Percentiles rank a stretch among this genome's conserved stretches.
Conservation (phyloP, 106 monocot genomes). For the Platanthera zijinensis region DNA sequence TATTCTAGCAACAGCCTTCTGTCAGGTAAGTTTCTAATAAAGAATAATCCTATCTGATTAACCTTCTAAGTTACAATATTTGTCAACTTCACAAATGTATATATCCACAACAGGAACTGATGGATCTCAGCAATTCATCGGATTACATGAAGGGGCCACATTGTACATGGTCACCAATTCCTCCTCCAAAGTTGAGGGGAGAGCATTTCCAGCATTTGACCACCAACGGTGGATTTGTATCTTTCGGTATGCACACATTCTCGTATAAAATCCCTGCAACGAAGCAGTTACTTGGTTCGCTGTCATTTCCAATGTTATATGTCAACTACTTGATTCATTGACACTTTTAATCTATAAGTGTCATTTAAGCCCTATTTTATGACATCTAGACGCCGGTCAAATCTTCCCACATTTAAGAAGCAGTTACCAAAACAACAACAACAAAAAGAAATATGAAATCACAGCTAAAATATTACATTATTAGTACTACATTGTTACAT, state of each 20-base stretch:
- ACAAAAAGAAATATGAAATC: no score
- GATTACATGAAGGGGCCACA: conserved; percentile 32
- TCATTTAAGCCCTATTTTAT: neutral
- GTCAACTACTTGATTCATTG: no score
- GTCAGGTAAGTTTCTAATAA: conserved; percentile 36
- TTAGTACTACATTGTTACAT: no score
- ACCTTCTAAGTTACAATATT: neutral
- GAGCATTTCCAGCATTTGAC: conserved; percentile 46
- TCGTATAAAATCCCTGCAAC: neutral
- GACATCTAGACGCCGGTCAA: neutral
- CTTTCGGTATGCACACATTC: conserved; percentile 37
- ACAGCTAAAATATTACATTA: no score
- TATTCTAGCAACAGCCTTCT: conserved; percentile 54
- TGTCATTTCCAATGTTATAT: no score
- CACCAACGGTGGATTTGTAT: conserved; percentile 77
- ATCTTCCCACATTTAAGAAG: neutral
- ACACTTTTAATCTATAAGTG: neutral
- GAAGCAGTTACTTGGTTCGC: neutral
- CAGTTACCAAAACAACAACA: neutral
- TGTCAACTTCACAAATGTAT: conserved; percentile 3
- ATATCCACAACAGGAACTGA: conserved; percentile 43
- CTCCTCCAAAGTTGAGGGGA: conserved; percentile 62
- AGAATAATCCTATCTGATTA: neutral
- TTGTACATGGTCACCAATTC: conserved; percentile 78
- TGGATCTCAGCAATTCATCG: conserved; percentile 30